A percentile compares a stretch with the other conserved stretches of the same genome.
Evolutionary conservation across 306 rosid species (phyloP).

Genomic region (Inga oerstediana): DNA sequence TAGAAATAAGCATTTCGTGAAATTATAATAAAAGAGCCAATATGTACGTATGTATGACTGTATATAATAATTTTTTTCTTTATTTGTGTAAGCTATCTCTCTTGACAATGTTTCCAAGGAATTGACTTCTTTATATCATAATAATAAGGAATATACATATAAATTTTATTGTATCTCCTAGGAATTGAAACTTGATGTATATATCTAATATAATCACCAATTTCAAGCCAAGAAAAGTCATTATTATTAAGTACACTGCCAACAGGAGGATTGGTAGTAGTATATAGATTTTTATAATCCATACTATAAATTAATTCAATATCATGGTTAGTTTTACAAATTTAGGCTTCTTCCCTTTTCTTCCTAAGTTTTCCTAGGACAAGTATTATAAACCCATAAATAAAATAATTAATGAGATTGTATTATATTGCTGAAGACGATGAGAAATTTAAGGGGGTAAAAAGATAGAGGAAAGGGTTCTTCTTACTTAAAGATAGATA

Average conservation of each 20-base stretch:
- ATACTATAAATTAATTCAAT: background rate
- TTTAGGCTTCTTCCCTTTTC: background rate
- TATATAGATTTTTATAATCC: background rate
- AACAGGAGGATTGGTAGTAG: background rate
- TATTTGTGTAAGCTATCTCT: background rate
- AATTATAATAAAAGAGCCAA: background rate
- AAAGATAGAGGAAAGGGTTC: conserved; percentile 20
- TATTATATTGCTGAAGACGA: conserved; percentile 9
- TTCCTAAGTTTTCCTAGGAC: background rate
- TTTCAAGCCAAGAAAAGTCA: background rate
- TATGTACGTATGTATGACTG: too few relatives aligned
- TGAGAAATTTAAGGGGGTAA: background rate
- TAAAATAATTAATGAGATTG: background rate
- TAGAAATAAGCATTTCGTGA: background rate
- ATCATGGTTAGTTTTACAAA: background rate
- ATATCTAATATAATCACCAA: background rate
- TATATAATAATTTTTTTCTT: too few relatives aligned
- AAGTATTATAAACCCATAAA: background rate
- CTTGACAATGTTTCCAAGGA: background rate
- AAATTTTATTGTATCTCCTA: background rate
- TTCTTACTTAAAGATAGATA: conserved; percentile 37
- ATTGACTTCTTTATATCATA: background rate
- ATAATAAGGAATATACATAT: background rate
- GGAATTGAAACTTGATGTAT: background rate
- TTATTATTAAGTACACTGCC: background rate